These are phyloP conservation scores for Tothia fuscella DNA, from an alignment of 2,329 filamentous ascomycete species.

Conservation along the genomic window DNA sequence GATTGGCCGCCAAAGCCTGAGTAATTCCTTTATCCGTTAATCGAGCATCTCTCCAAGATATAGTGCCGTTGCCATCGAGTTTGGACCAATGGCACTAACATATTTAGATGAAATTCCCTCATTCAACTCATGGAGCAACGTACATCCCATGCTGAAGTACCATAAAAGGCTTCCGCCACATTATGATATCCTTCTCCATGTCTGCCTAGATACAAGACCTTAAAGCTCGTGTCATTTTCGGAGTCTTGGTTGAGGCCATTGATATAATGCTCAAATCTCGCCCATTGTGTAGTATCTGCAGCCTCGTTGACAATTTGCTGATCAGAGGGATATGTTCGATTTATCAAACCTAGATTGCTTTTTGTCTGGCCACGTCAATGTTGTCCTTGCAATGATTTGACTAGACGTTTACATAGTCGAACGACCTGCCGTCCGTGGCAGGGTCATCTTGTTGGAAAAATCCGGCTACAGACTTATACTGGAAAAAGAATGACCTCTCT, in stretches of 20 bases:
- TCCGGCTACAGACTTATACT: constrained; percentile 48
- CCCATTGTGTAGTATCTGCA: constrained; percentile 49
- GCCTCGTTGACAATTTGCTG: constrained; percentile 25
- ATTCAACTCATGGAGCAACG: constrained; percentile 17
- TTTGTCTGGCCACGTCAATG: constrained; percentile 32
- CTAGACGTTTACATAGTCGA: constrained; percentile 47
- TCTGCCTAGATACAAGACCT: constrained; percentile 55
- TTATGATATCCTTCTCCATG: constrained; percentile 59
- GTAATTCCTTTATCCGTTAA: constrained; percentile 45
- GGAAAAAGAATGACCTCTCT: constrained; percentile 21
- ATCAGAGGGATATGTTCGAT: constrained; percentile 49
- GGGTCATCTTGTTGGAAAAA: constrained; percentile 54
- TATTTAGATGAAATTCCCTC: neutral
- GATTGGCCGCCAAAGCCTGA: constrained; percentile 47
- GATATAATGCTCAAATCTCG: constrained; percentile 50
- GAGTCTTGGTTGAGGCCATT: constrained; percentile 35
- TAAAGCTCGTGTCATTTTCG: constrained; percentile 43
- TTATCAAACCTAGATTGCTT: constrained; percentile 54
- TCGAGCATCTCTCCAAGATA: constrained; percentile 50
- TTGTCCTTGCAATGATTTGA: neutral
- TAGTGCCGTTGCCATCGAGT: constrained; percentile 50
- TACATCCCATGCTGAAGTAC: constrained; percentile 57
- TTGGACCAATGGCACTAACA: constrained; percentile 51
- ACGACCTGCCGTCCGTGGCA: constrained; percentile 41
- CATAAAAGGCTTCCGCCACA: constrained; percentile 53